Evolutionary conservation across 225 moss, liverwort and hornwort species (phyloP).

Genomic region (Marchantia paleacea): DNA sequence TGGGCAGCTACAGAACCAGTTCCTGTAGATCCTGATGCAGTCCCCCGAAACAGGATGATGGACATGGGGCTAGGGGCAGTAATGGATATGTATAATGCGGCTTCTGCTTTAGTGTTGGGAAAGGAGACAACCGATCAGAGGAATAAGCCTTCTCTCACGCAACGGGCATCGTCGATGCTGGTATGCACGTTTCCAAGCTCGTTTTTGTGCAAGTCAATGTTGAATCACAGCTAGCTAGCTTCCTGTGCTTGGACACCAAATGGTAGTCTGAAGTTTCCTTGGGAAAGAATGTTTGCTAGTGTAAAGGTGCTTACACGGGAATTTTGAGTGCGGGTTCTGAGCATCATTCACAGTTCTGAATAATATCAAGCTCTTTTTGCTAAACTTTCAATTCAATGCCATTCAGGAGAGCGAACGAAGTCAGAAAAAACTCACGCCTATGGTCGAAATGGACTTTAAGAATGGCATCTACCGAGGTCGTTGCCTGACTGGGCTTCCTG

Average conservation of each 20-base stretch:
- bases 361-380: neutral
- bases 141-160: constrained; percentile 43
- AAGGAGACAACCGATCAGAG: constrained; percentile 26
- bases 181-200: neutral
- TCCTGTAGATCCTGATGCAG: constrained; percentile 55
- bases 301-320: neutral
- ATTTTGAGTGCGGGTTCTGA: neutral
- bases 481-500: constrained; percentile 42
- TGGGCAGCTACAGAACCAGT: constrained; percentile 38
- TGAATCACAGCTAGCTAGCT: neutral
- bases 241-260: neutral
- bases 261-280: neutral
- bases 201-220: neutral
- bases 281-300: neutral
- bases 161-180: constrained; percentile 59
- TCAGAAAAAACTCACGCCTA: constrained; percentile 44
- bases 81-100: constrained; percentile 47
- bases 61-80: constrained; percentile 44
- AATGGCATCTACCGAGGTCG: constrained; percentile 54
- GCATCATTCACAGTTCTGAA: neutral
- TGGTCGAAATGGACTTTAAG: constrained; percentile 50
- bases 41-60: constrained; percentile 46
- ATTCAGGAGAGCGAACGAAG: constrained; percentile 54
- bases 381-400: neutral
- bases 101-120: constrained; percentile 46